phyloP scores from a whole-genome alignment of 306 rosid species.

The Trichosanthes cucumerina region DNA sequence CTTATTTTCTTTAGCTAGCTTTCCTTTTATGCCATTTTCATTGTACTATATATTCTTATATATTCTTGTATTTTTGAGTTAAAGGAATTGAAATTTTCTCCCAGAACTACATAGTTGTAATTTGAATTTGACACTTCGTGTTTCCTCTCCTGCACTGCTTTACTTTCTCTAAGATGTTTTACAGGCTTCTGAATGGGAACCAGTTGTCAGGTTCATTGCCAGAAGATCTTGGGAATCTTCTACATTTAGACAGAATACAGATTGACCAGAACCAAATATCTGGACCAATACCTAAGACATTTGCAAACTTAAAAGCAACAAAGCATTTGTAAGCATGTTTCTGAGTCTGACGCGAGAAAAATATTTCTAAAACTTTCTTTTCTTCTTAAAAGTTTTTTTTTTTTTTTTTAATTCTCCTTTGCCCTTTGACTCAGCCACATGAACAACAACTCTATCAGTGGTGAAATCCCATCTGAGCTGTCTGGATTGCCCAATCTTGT shows the following conservation, averaged over 20 bases:
- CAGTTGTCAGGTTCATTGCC: conserved; percentile 66
- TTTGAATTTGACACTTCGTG: background rate
- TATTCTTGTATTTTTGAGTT: too few species aligned
- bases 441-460: conserved; percentile 94
- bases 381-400: background rate
- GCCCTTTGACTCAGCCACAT: conserved; percentile 62
- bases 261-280: conserved; percentile 64
- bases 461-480: conserved; percentile 66
- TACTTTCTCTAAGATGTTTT: background rate
- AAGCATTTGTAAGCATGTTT: conserved; percentile 72
- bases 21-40: too few species aligned
- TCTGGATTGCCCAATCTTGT: conserved; percentile 44
- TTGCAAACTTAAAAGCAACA: conserved; percentile 48
- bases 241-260: conserved; percentile 49
- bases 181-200: conserved; percentile 84
- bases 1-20: too few species aligned
- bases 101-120: background rate
- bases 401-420: conserved; percentile 9
- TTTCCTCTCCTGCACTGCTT: background rate
- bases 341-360: conserved; percentile 6
- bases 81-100: too few species aligned
- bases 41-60: too few species aligned
- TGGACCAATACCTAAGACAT: conserved; percentile 61
- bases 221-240: conserved; percentile 72
- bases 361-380: background rate